Evolutionary conservation across 176 grass and related monocot genomes (phyloP), one percentile per base, ranked within the genome.

Genomic region (Poa annua): DNA sequence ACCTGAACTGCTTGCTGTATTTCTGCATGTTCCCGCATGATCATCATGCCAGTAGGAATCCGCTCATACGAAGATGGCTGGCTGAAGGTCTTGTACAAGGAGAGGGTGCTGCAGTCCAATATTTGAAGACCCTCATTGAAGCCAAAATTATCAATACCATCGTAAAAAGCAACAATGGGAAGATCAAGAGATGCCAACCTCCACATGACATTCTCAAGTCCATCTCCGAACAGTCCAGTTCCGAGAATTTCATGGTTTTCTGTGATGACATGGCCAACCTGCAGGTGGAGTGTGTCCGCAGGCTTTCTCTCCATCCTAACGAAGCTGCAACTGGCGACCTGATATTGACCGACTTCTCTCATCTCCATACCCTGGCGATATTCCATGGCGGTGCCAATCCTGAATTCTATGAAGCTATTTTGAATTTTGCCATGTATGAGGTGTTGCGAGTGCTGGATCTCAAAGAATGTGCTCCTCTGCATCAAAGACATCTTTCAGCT

Each of bases 391-490:
- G 63, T 20, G 16, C 64, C 3, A 38, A 3, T 38, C 1, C 4
- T 8, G 64, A 14, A 1, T 19, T 4, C 2, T 10, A 62, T 25
- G 63, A 3, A 7, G 7, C 4, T 68, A 0, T 1, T 15, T 2
- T 80, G 7, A 20, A 17, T 3, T 80, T 80, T 15, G 3, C 5
- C 6, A 51, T 4, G 2, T 68, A 34, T 34, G 0, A 11, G 17
- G 11, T 80, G 32, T 19, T 80, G 63, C 62, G 78, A 4, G 78
- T 80, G 62, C 5, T 80, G 78, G 62, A 80, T 68, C 32, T 80
- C 19, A 33, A 80, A 9, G 45, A 34, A 52, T 36, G 78, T 33
- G 11, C 39, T 41, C 39, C 39, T 41, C 39, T 41, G 39, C 39
- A 1, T 41, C 39, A 8, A 41, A 41, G 39, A 41, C 39, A 41